A percentile compares a stretch with the other conserved stretches of the same genome.
Conservation (phyloP, 305 asterid species). For the Caryopteris hybrid region DNA sequence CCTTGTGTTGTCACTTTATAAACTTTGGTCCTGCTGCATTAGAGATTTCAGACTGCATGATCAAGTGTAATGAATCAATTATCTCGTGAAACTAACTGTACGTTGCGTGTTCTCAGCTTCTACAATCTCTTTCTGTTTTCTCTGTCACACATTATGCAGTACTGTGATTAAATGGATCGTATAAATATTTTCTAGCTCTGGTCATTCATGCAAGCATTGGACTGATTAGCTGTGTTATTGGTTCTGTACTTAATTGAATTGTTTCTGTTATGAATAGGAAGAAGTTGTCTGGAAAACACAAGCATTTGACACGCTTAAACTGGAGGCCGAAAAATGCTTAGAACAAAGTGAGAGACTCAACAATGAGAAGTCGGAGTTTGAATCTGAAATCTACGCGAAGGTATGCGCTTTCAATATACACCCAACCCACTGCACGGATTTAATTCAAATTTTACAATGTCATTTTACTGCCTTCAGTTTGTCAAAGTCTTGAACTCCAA, state of each 20-base stretch:
- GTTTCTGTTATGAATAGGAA: constrained; percentile 43
- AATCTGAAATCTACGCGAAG: constrained; percentile 71
- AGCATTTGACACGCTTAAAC: constrained; percentile 52
- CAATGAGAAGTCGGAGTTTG: constrained; percentile 63
- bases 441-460: neutral
- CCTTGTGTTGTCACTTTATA: neutral
- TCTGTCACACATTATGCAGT: too few relatives aligned
- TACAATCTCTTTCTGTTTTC: neutral
- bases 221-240: neutral
- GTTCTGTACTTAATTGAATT: neutral
- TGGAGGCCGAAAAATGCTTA: constrained; percentile 79
- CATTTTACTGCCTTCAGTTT: constrained; percentile 46
- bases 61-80: neutral
- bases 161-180: too few relatives aligned
- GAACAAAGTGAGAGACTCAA: constrained; percentile 71
- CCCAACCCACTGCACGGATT: too few relatives aligned
- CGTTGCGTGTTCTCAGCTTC: neutral
- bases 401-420: constrained; percentile 13
- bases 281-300: constrained; percentile 75
- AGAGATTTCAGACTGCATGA: neutral
- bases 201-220: neutral
- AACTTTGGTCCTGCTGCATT: neutral
- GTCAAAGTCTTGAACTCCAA: constrained; percentile 70
- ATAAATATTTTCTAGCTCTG: neutral
- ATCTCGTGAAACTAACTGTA: neutral